Conservation (phyloP, 2,329 filamentous ascomycete species). For the Balansia obtecta region DNA sequence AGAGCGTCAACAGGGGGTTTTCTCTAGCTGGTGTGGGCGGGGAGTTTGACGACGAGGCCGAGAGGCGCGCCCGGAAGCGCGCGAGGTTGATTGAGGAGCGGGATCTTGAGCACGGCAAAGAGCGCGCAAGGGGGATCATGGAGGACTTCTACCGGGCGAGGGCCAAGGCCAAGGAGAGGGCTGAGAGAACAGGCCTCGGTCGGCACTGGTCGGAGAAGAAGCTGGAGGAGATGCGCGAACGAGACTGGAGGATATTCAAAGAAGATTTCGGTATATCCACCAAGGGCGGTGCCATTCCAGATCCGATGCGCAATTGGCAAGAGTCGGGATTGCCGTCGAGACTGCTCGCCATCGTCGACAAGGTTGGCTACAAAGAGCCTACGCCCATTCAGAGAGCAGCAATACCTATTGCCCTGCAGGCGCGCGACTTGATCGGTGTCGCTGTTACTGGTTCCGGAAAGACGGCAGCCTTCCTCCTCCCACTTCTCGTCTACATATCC, state of each 20-base stretch:
- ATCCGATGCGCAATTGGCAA: conserved; percentile 90
- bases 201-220: conserved; percentile 95
- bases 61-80: conserved; percentile 42
- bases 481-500: conserved; percentile 86
- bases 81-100: conserved; percentile 60
- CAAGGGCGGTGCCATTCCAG: conserved; percentile 82
- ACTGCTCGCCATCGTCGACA: conserved; percentile 68
- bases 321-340: conserved; percentile 71
- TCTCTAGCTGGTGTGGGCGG: conserved; percentile 37
- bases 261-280: conserved; percentile 96
- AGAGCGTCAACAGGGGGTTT: conserved; percentile 18
- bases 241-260: conserved; percentile 99
- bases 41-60: conserved; percentile 40
- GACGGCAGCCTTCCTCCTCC: conserved; percentile 87
- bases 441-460: conserved; percentile 98
- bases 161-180: conserved; percentile 56
- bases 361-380: conserved; percentile 84
- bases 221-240: conserved; percentile 85
- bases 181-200: conserved; percentile 62
- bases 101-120: conserved; percentile 63
- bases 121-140: conserved; percentile 67
- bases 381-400: conserved; percentile 86
- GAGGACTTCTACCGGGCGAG: conserved; percentile 63
- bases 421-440: conserved; percentile 92
- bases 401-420: conserved; percentile 88